Evolutionary conservation across 2,329 filamentous ascomycete species (phyloP).

Genomic region (Aspergillus oerlinghausenensis): DNA sequence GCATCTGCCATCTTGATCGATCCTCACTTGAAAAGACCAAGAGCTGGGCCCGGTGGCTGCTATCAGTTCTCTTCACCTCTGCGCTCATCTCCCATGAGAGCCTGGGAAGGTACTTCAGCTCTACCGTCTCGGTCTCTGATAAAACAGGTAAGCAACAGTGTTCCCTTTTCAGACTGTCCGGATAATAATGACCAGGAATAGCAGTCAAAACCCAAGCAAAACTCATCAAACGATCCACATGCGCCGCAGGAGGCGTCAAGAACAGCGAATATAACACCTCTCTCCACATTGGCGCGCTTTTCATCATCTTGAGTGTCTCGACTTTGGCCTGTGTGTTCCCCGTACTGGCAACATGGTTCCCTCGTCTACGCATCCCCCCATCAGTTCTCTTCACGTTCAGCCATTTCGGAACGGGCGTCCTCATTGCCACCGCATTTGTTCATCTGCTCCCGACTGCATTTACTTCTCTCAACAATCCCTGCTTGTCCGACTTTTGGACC

Average conservation of each 20-base stretch:
- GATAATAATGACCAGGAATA: background rate
- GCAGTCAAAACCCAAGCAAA: background rate
- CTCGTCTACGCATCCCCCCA: constrained; percentile 54
- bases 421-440: constrained; percentile 83
- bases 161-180: background rate
- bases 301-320: constrained; percentile 55
- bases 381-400: constrained; percentile 46
- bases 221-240: constrained; percentile 19
- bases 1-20: background rate
- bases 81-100: constrained; percentile 19
- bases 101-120: constrained; percentile 9
- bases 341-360: constrained; percentile 57
- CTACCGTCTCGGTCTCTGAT: background rate
- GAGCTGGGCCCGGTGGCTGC: constrained; percentile 22
- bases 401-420: constrained; percentile 75
- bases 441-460: constrained; percentile 69
- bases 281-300: constrained; percentile 60
- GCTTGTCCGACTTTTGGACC: constrained; percentile 46
- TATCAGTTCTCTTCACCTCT: constrained; percentile 22
- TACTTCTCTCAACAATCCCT: constrained; percentile 43
- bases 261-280: constrained; percentile 55
- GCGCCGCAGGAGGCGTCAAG: constrained; percentile 20
- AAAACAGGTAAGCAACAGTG: background rate
- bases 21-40: constrained; percentile 12
- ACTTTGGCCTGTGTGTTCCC: constrained; percentile 62